Conservation (phyloP, 2,329 filamentous ascomycete species). For the Septoria linicola region DNA sequence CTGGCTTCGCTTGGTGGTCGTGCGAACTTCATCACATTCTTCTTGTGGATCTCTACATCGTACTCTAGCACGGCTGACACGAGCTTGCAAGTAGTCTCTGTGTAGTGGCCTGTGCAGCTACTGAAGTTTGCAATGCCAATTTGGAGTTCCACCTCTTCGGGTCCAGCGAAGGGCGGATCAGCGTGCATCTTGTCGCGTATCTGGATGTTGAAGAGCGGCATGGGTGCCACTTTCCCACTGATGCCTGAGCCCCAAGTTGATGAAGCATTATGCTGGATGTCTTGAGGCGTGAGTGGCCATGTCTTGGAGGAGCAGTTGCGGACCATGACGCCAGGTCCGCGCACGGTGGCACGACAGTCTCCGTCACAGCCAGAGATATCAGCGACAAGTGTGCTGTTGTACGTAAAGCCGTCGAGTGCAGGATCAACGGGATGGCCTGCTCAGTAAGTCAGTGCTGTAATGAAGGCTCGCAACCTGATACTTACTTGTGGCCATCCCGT, state of each 20-base stretch:
- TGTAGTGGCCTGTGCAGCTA: slow-evolving; percentile 11
- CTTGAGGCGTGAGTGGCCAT: slow-evolving; percentile 1
- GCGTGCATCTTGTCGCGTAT: background rate
- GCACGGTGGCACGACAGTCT: slow-evolving; percentile 3
- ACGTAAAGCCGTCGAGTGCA: background rate
- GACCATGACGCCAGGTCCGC: slow-evolving; percentile 3
- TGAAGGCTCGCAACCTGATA: background rate
- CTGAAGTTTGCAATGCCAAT: slow-evolving; percentile 10
- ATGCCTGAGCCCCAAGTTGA: slow-evolving; percentile 7
- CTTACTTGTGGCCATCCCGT: background rate
- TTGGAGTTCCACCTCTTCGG: slow-evolving; percentile 10
- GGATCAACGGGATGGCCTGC: slow-evolving; percentile 3
- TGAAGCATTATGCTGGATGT: background rate
- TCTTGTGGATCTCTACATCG: slow-evolving; percentile 11
- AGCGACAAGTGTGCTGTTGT: slow-evolving; percentile 8
- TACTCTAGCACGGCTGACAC: slow-evolving; percentile 22
- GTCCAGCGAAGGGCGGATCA: background rate
- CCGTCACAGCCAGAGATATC: slow-evolving; percentile 7
- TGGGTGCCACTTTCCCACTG: background rate
- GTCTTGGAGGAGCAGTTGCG: slow-evolving; percentile 5
- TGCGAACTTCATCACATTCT: slow-evolving; percentile 6
- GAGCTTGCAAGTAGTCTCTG: slow-evolving; percentile 13
- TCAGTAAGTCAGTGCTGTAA: background rate
- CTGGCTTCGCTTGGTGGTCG: background rate
- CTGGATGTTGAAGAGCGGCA: slow-evolving; percentile 10